These are phyloP conservation scores for Enterocytospora artemiae DNA, from an alignment of 371 early-diverging fungal species.

Conservation along the genomic window DNA sequence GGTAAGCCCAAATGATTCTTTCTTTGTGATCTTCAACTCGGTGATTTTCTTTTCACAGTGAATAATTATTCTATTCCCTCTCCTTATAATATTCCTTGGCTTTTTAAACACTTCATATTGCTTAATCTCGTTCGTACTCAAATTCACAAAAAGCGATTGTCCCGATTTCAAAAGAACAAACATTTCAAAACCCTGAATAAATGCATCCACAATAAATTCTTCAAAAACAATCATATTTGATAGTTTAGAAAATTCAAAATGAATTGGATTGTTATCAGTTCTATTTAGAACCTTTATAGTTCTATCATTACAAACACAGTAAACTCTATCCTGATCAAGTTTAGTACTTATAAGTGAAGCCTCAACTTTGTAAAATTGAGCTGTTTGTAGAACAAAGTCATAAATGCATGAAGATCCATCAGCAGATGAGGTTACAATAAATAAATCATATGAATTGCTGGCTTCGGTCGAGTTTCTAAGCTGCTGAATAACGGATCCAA, in stretches of 20 bases:
- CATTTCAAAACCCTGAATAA: neutral
- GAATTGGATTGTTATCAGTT: too few species aligned
- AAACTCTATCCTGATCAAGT: neutral
- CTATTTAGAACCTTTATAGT: conserved; percentile 12
- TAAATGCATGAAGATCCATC: conserved; percentile 21
- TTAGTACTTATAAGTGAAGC: neutral
- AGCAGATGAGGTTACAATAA: conserved; percentile 12
- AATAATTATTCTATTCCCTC: conserved; percentile 13
- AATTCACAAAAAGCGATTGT: conserved; percentile 1
- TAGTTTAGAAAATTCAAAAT: too few species aligned
- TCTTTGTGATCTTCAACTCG: conserved; percentile 6
- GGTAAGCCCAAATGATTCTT: conserved; percentile 3
- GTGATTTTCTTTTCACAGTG: conserved; percentile 24
- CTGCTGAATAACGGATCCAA: too few species aligned
- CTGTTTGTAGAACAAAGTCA: conserved; percentile 10
- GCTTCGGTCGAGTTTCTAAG: too few species aligned
- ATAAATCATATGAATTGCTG: neutral
- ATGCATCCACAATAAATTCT: conserved; percentile 1
- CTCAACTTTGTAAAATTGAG: conserved; percentile 1
- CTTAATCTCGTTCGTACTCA: neutral
- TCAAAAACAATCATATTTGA: conserved; percentile 30
- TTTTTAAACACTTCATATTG: conserved; percentile 29
- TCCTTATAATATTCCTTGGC: conserved; percentile 14
- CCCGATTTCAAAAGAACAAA: conserved; percentile 22
- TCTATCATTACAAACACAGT: conserved; percentile 12